Conservation (phyloP, 176 grass and related monocot genomes). For the Guadua angustifolia region DNA sequence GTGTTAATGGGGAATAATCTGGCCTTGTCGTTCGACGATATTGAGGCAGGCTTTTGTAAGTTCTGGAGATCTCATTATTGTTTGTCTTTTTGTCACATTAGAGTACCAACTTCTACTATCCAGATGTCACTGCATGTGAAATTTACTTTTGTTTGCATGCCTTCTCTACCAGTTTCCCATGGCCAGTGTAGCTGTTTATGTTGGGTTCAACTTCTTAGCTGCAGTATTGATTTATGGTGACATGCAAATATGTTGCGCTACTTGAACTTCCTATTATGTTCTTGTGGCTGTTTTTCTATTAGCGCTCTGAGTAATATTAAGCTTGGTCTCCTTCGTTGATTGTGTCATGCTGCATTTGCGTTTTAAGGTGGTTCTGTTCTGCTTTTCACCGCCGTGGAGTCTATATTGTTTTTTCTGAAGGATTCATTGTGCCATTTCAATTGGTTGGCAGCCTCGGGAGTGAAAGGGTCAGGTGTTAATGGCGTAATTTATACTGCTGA, state of each 20-base stretch:
- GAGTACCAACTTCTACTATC: neutral
- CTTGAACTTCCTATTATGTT: neutral
- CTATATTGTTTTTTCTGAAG: slow-evolving; percentile 24
- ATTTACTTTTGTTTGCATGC: neutral
- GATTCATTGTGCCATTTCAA: slow-evolving; percentile 37
- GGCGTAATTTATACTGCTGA: slow-evolving; percentile 68
- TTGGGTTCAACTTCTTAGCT: slow-evolving; percentile 16
- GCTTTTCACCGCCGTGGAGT: neutral
- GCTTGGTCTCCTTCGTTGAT: neutral
- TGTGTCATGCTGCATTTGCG: neutral
- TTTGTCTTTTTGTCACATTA: neutral
- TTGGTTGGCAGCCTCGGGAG: slow-evolving; percentile 65
- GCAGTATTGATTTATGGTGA: neutral
- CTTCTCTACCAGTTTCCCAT: neutral
- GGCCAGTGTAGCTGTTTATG: neutral
- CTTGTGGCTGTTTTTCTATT: neutral
- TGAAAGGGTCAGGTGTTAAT: slow-evolving; percentile 80
- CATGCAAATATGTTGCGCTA: neutral
- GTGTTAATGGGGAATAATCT: slow-evolving; percentile 81
- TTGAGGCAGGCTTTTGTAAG: slow-evolving; percentile 78
- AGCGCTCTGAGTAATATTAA: neutral
- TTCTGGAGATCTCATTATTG: slow-evolving; percentile 21
- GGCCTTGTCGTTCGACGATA: slow-evolving; percentile 64
- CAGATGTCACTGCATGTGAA: neutral
- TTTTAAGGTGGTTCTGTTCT: neutral